Percentiles rank a stretch among this genome's conserved stretches.
phyloP scores from a whole-genome alignment of 179 eudicot species.

The Amaranthus tricolor region DNA sequence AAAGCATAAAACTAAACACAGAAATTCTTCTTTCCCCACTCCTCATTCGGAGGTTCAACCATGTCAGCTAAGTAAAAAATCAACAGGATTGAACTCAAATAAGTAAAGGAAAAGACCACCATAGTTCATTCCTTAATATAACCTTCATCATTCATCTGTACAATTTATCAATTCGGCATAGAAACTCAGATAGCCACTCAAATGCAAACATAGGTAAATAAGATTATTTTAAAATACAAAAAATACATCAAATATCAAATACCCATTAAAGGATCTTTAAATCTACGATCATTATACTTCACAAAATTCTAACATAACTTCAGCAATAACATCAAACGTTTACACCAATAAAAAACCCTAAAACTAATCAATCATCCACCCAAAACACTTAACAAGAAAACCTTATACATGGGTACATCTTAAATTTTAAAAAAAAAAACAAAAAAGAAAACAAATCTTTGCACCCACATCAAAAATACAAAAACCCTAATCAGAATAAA shows the following conservation, averaged over 20 bases:
- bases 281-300: background rate
- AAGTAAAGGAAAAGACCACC: background rate
- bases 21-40: background rate
- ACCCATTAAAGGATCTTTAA: background rate
- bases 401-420: background rate
- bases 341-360: background rate
- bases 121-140: background rate
- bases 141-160: background rate
- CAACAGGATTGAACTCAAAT: background rate
- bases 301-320: background rate
- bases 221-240: background rate
- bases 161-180: too few relatives aligned
- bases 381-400: background rate
- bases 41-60: background rate
- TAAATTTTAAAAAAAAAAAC: too few relatives aligned
- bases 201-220: background rate
- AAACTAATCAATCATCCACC: background rate
- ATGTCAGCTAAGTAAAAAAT: background rate
- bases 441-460: too few relatives aligned
- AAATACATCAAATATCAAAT: background rate
- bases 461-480: background rate
- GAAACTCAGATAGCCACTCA: background rate
- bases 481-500: constrained; percentile 1
- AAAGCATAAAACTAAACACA: background rate
- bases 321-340: background rate